phyloP scores from a whole-genome alignment of 2,329 filamentous ascomycete genomes.

The Colletotrichum sp. region DNA sequence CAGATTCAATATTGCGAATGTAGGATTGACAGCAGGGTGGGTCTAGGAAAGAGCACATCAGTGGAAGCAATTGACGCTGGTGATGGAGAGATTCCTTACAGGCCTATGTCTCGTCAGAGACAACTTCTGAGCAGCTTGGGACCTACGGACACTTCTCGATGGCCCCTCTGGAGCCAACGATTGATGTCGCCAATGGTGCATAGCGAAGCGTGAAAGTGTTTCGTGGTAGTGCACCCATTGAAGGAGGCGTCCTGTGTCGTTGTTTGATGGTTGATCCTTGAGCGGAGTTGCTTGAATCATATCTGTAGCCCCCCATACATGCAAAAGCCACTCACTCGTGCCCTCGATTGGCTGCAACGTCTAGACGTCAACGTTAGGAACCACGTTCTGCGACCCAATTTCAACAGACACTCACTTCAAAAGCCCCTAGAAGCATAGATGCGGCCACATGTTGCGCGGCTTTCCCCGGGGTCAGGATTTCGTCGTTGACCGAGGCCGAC shows the following conservation, averaged over 20 bases:
- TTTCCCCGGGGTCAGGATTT: neutral
- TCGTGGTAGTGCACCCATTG: constrained; percentile 1
- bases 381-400: rapidly evolving
- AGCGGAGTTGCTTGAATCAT: neutral
- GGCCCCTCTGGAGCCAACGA: neutral
- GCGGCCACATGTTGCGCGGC: neutral
- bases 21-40: neutral
- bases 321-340: neutral
- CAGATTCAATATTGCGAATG: neutral
- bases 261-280: neutral
- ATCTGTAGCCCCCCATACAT: neutral
- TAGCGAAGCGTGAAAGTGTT: neutral
- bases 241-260: neutral
- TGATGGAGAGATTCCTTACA: neutral
- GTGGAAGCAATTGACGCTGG: no score
- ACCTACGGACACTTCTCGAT: neutral
- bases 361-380: neutral
- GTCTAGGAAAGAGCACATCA: neutral
- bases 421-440: constrained; percentile 3
- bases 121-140: neutral
- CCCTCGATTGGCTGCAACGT: neutral
- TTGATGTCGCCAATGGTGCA: neutral
- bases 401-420: neutral
- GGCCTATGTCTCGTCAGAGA: neutral
- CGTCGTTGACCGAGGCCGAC: neutral